Evolutionary conservation across 108 stramenopile species (phyloP).

Genomic region (Pseudonitzschia delicatissima): DNA sequence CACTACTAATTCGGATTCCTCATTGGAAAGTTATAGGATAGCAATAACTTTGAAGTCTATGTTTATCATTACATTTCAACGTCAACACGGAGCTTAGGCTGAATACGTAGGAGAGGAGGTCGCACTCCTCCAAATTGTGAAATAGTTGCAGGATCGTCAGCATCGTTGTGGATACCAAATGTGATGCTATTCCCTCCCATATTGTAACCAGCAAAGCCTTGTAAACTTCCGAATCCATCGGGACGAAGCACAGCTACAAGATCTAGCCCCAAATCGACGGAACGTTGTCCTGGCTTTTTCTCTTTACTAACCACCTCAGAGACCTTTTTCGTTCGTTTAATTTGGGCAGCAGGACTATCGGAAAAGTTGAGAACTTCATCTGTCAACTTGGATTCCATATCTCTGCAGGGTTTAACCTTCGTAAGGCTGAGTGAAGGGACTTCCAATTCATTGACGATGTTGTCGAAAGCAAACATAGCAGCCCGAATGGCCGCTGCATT

Average conservation of each 20-base stretch:
- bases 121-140: slow-evolving; percentile 81
- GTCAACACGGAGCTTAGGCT: slow-evolving; percentile 84
- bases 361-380: slow-evolving; percentile 60
- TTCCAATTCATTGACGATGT: slow-evolving; percentile 47
- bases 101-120: slow-evolving; percentile 82
- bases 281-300: slow-evolving; percentile 65
- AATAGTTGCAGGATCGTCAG: slow-evolving; percentile 84
- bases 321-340: slow-evolving; percentile 60
- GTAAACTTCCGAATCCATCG: slow-evolving; percentile 87
- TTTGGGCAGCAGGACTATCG: slow-evolving; percentile 74
- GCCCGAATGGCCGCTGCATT: slow-evolving; percentile 66
- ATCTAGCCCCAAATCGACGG: slow-evolving; percentile 66
- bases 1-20: no score
- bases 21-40: no score
- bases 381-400: slow-evolving; percentile 66
- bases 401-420: slow-evolving; percentile 59
- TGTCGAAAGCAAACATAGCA: slow-evolving; percentile 60
- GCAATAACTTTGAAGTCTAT: neutral
- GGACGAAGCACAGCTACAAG: slow-evolving; percentile 84
- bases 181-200: slow-evolving; percentile 77
- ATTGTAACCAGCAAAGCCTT: slow-evolving; percentile 84
- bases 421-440: slow-evolving; percentile 70
- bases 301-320: slow-evolving; percentile 52
- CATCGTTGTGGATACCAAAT: slow-evolving; percentile 87
- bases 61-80: slow-evolving; percentile 62